A percentile compares a stretch with the other conserved stretches of the same genome.
Conservation (phyloP, 768 basidiomycete genomes). For the Boletus rubescentipes region DNA sequence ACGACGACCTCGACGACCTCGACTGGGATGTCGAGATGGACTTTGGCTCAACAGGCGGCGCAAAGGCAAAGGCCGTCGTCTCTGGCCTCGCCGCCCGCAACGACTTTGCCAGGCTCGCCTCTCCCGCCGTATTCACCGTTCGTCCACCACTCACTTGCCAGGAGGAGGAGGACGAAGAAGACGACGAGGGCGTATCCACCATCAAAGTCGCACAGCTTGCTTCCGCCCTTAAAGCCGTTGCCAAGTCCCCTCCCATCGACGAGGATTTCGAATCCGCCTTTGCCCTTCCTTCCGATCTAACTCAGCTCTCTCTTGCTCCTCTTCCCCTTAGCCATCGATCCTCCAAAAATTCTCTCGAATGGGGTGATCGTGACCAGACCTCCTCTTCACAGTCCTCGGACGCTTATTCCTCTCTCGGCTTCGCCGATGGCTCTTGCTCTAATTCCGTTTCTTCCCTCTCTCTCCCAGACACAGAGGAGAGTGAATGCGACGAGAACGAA, state of each 20-base stretch:
- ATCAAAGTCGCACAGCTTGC: conserved; percentile 68
- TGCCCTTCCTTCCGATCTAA: conserved; percentile 76
- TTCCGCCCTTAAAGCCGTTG: conserved; percentile 32
- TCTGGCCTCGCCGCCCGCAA: conserved; percentile 41
- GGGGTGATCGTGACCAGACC: conserved; percentile 82
- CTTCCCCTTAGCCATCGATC: conserved; percentile 71
- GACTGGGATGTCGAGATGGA: conserved; percentile 85
- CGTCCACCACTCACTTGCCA: conserved; percentile 58
- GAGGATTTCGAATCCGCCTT: conserved; percentile 87
- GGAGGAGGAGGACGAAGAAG: conserved; percentile 58
- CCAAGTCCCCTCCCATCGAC: conserved; percentile 41
- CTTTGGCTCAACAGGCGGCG: conserved; percentile 55
- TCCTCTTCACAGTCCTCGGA: conserved; percentile 87
- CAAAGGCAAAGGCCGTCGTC: conserved; percentile 42
- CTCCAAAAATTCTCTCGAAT: conserved; percentile 83
- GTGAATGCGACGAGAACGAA: conserved; percentile 64
- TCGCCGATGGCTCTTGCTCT: conserved; percentile 71
- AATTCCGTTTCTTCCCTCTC: conserved; percentile 66
- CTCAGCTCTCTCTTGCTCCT: conserved; percentile 78
- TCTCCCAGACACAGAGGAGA: conserved; percentile 70
- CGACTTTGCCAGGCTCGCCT: conserved; percentile 35
- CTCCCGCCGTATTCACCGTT: conserved; percentile 46
- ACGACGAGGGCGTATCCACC: conserved; percentile 80
- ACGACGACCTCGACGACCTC: conserved; percentile 38
- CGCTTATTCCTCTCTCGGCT: conserved; percentile 76